These are phyloP conservation scores for Tetrahymena elliotti DNA, from an alignment of 73 alveolate species.

Conservation along the genomic window DNA sequence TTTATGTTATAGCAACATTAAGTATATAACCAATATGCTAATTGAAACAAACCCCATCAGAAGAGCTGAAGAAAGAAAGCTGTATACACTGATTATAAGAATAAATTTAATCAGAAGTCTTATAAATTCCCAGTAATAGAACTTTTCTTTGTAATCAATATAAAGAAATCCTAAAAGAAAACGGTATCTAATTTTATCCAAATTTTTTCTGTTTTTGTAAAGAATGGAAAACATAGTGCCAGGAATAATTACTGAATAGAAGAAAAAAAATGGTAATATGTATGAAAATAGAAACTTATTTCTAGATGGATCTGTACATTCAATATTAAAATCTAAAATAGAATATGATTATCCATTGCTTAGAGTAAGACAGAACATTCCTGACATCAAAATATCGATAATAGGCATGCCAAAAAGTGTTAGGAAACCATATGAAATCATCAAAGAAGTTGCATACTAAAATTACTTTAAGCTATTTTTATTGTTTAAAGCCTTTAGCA, in stretches of 20 bases:
- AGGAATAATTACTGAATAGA: background rate
- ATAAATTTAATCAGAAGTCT: background rate
- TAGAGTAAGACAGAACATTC: background rate
- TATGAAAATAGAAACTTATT: background rate
- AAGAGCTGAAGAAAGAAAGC: background rate
- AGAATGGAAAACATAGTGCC: background rate
- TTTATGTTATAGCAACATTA: background rate
- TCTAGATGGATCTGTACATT: background rate
- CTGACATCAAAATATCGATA: background rate
- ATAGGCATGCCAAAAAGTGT: background rate
- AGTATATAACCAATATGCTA: background rate
- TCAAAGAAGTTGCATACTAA: background rate
- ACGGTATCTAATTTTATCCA: background rate
- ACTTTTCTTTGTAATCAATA: background rate
- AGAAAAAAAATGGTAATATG: background rate
- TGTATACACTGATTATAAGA: background rate
- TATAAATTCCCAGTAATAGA: background rate
- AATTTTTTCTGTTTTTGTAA: background rate
- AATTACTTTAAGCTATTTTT: background rate
- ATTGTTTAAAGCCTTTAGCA: background rate
- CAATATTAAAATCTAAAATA: background rate
- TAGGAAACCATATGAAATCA: background rate
- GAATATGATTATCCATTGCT: background rate
- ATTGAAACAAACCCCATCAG: background rate
- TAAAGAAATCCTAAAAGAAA: background rate